Evolutionary conservation across 2,329 filamentous ascomycete genomes (phyloP), one percentile per base, ranked within the genome.

Genomic region (Penicillium sumatraense): DNA sequence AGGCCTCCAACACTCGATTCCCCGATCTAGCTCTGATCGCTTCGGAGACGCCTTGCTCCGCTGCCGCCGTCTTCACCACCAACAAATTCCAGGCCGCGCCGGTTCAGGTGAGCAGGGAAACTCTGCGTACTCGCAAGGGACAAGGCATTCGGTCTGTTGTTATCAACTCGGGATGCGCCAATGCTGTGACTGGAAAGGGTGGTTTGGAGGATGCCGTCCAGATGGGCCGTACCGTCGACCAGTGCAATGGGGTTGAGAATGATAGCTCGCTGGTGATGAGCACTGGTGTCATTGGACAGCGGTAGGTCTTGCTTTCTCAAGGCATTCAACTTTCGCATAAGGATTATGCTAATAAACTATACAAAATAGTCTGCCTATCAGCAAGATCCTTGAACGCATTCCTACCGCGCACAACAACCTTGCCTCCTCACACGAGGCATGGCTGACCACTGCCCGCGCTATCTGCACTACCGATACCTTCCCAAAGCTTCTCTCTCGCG

Each of bases 381-480:
- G 89, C 62, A 97, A 96, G 76, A 99, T 99, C 69, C 78, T 93
- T 45, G 80, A 85, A 69, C 89, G 89, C 55, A 91, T 99, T 52
- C 91, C 93, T 2, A 82, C 84, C 8, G 92, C 90, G 5, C 85
- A 91, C 70, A 78, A 82, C 57, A 85, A 84, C 55, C 83, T 96
- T 21, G 89, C 89, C 48, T 82, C 82, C 42, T 85, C 88, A 7
- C 93, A 98, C 76, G 84, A 89, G 57, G 86, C 95, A 76, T 99
- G 93, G 95, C 80, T 99, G 44, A 81, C 82, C 51, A 89, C 91
- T 40, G 95, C 95, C 54, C 88, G 87, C 67, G 93, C 95, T 36
- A 98, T 99, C 71, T 97, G 93, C 82, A 99, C 95, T 11, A 99
- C 95, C 14, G 95, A 99, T 76, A 98, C 95, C 3, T 99, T 99